These are phyloP conservation scores for Aphanoascus verrucosus DNA, from an alignment of 2,329 filamentous ascomycete species.

Conservation along the genomic window DNA sequence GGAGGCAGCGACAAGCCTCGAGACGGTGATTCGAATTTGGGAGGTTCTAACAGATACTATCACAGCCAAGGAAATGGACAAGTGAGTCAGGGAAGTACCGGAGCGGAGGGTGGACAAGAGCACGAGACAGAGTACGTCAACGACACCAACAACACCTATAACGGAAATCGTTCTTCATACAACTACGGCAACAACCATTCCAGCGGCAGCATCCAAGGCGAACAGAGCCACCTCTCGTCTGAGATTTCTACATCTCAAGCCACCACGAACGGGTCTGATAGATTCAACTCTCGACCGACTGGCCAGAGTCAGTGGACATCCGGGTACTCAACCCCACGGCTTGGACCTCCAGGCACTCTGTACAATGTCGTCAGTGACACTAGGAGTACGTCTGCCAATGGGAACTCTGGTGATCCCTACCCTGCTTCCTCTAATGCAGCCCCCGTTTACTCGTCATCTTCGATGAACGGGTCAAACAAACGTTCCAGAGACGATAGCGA, in stretches of 20 bases:
- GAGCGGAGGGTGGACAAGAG: slow-evolving; percentile 63
- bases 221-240: slow-evolving; percentile 65
- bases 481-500: slow-evolving; percentile 56
- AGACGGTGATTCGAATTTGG: slow-evolving; percentile 51
- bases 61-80: slow-evolving; percentile 44
- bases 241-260: slow-evolving; percentile 73
- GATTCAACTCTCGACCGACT: slow-evolving; percentile 68
- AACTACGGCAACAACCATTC: slow-evolving; percentile 60
- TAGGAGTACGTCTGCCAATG: slow-evolving; percentile 53
- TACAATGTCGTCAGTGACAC: slow-evolving; percentile 86
- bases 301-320: slow-evolving; percentile 64
- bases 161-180: slow-evolving; percentile 61
- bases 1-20: slow-evolving; percentile 50
- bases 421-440: slow-evolving; percentile 56
- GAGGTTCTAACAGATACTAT: slow-evolving; percentile 58
- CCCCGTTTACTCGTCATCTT: slow-evolving; percentile 29
- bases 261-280: slow-evolving; percentile 69
- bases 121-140: slow-evolving; percentile 65
- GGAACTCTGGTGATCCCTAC: slow-evolving; percentile 59
- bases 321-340: slow-evolving; percentile 67
- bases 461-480: slow-evolving; percentile 57
- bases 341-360: slow-evolving; percentile 61
- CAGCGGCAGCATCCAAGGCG: slow-evolving; percentile 55
- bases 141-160: slow-evolving; percentile 61
- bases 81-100: slow-evolving; percentile 44